Conservation (phyloP, 2,329 filamentous ascomycete species). For the Aspergillus sojae region DNA sequence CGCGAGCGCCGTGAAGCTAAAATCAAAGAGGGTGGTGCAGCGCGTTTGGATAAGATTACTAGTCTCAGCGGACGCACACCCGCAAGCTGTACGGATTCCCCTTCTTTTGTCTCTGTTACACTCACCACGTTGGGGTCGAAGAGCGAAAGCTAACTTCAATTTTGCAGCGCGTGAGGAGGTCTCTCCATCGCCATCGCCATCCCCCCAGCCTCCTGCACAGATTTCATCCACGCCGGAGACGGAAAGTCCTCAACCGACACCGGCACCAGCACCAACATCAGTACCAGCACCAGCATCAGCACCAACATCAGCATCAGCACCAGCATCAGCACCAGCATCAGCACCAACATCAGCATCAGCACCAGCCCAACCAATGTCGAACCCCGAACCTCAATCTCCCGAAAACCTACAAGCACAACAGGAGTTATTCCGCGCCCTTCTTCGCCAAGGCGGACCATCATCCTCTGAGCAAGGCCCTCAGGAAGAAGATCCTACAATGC, state of each 20-base stretch:
- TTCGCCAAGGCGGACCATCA: constrained; percentile 35
- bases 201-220: constrained; percentile 23
- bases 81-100: constrained; percentile 33
- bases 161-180: constrained; percentile 30
- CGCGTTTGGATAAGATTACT: constrained; percentile 64
- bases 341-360: constrained; percentile 8
- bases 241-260: constrained; percentile 15
- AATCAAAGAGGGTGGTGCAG: constrained; percentile 60
- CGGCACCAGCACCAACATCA: constrained; percentile 11
- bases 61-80: constrained; percentile 57
- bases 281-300: constrained; percentile 7
- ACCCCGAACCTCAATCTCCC: constrained; percentile 28
- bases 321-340: constrained; percentile 8
- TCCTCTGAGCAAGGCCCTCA: constrained; percentile 23
- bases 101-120: neutral
- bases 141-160: neutral
- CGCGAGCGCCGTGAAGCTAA: constrained; percentile 67
- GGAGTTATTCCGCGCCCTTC: constrained; percentile 45
- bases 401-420: constrained; percentile 44
- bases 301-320: constrained; percentile 7
- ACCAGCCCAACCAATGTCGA: constrained; percentile 10
- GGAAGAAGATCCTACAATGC: constrained; percentile 40
- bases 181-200: constrained; percentile 30
- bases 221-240: constrained; percentile 14
- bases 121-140: no score